Evolutionary conservation across 441 rosid species (phyloP), one percentile per base, ranked within the genome.

Genomic region (Bocquillonia castaneifolia): DNA sequence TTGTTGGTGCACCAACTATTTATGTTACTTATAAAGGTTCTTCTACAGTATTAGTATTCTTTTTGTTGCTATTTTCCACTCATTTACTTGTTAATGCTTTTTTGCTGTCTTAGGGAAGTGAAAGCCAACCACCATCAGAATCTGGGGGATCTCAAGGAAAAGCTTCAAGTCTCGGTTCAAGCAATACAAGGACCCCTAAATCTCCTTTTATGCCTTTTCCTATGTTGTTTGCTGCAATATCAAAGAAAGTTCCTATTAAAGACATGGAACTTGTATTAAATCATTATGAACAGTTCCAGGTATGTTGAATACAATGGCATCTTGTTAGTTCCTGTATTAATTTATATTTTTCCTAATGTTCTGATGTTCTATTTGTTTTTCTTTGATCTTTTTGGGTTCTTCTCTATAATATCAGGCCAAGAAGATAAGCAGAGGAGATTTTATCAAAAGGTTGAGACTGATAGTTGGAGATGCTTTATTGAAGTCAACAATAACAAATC

Each of bases 141-240:
- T 75, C 71, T 63, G 80, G 78, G 63, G 78, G 68, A 55, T 81
- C 85, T 64, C 68, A 45, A 37, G 81, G 78, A 65, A 86, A 81
- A 70, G 81, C 84, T 58, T 76, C 84, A 63, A 87, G 86, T 73
- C 69, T 77, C 2, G 85, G 85, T 70, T 85, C 97, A 44, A 85
- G 84, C 78, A 75, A 79, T 55, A 76, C 82, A 15, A 83, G 78
- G 68, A 78, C 73, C 67, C 96, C 97, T 20, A 92, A 82, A 76
- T 95, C 97, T 50, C 98, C 99, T 42, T 95, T 93, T 90, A 86
- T 95, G 95, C 96, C 98, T 47, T 90, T 95, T 56, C 87, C 93
- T 28, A 77, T 75, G 81, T 68, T 95, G 80, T 89, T 95, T 84
- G 86, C 89, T 74, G 96, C 93, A 14, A 88, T 95, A 40, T 78